These are phyloP conservation scores for Apophysomyces trapeziformis DNA, from an alignment of 371 early-diverging fungal genomes.

Conservation along the genomic window DNA sequence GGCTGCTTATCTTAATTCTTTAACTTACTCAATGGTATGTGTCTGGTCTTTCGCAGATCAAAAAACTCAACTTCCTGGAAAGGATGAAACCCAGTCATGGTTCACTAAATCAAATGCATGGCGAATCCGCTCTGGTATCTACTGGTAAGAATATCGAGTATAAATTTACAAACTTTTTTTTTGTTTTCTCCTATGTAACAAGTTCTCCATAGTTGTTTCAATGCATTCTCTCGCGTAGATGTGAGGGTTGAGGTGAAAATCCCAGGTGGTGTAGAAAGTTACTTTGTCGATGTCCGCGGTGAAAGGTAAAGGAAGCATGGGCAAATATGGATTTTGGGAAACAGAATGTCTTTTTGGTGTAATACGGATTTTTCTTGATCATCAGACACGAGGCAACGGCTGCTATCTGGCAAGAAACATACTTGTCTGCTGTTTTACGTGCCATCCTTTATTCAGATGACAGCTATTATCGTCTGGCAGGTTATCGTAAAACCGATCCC, in stretches of 20 bases:
- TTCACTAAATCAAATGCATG: constrained; percentile 69
- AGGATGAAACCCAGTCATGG: constrained; percentile 76
- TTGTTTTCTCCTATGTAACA: neutral
- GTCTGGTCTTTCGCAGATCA: neutral
- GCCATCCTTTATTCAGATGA: constrained; percentile 91
- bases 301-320: constrained; percentile 53
- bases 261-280: constrained; percentile 96
- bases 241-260: constrained; percentile 97
- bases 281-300: constrained; percentile 81
- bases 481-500: constrained; percentile 87
- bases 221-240: constrained; percentile 95
- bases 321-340: neutral
- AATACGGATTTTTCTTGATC: neutral
- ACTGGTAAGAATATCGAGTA: constrained; percentile 52
- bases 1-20: constrained; percentile 93
- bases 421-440: constrained; percentile 85
- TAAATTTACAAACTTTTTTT: neutral
- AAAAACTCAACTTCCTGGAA: constrained; percentile 9
- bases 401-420: constrained; percentile 90
- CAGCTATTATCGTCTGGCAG: constrained; percentile 81
- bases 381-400: constrained; percentile 72
- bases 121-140: constrained; percentile 74
- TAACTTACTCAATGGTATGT: constrained; percentile 89
- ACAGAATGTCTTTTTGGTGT: neutral
- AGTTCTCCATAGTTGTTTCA: constrained; percentile 76